Evolutionary conservation across 2,329 filamentous ascomycete species (phyloP), one percentile per base, ranked within the genome.

Genomic region (Aureobasidium namibiae): DNA sequence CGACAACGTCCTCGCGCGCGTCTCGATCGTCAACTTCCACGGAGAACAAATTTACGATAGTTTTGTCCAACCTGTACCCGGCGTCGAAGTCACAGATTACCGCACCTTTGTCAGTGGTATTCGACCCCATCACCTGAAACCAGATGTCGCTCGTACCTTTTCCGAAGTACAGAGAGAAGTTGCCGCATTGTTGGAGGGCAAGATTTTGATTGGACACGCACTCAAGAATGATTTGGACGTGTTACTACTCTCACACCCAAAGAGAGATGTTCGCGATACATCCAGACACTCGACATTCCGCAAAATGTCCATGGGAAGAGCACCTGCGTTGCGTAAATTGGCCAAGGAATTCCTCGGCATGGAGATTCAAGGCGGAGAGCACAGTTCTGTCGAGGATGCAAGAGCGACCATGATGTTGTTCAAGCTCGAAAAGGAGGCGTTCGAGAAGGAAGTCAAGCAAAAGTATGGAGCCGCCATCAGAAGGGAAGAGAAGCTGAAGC

Each of bases 41-140:
- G 92, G 92, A 18, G 83, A 88, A 29, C 90, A 96, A 72, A 77
- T 99, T 46, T 96, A 97, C 80, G 94, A 99, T 76, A 92, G 89
- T 13, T 97, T 88, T 69, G 94, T 97, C 10, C 82, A 83, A 57
- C 88, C 90, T 1, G 67, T 68, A 8, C 59, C 65, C 0, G 62
- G 63, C 0, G 84, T 84, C 61, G 86, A 91, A 68, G 89, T 99
- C 1, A 91, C 88, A 14, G 89, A 99, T 73, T 99, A 92, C 87
- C 84, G 94, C 62, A 97, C 92, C 2, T 78, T 81, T 62, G 86
- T 96, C 41, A 95, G 88, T 62, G 94, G 94, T 7, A 87, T 99
- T 62, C 82, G 83, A 53, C 81, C 88, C 0, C 83, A 82, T 61
- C 84, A 90, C 64, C 86, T 97, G 81, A 77, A 79, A 5, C 67